Percentiles rank a stretch among this genome's conserved stretches.
phyloP scores from a whole-genome alignment of 768 basidiomycete species.

The Agrocybe chaxingu region DNA sequence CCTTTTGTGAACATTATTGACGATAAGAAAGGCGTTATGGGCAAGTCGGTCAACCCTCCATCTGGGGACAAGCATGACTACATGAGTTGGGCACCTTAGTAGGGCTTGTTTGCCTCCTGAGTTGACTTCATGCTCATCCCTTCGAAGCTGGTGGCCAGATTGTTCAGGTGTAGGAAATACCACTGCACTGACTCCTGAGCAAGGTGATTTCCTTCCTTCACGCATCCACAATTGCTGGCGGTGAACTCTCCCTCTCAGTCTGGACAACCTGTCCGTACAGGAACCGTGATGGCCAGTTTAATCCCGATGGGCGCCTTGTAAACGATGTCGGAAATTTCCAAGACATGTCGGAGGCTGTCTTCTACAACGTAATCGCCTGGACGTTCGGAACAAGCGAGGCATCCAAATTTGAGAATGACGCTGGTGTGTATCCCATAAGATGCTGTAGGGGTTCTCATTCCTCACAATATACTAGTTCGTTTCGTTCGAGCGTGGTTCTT shows the following conservation, averaged over 20 bases:
- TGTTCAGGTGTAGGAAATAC: conserved; percentile 57
- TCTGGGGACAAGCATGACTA: conserved; percentile 59
- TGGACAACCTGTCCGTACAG: conserved; percentile 60
- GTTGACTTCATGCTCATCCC: background rate
- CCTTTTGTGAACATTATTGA: background rate
- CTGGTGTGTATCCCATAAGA: conserved; percentile 24
- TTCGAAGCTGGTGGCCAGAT: conserved; percentile 58
- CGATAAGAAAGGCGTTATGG: conserved; percentile 39
- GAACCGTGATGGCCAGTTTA: conserved; percentile 57
- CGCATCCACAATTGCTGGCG: background rate
- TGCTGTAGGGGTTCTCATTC: background rate
- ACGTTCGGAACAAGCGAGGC: conserved; percentile 36
- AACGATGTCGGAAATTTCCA: conserved; percentile 56
- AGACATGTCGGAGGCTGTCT: conserved; percentile 53
- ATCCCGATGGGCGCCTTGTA: conserved; percentile 57
- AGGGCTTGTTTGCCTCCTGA: conserved; percentile 15
- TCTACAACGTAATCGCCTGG: conserved; percentile 61
- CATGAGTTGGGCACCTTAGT: conserved; percentile 74
- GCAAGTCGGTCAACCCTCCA: conserved; percentile 44
- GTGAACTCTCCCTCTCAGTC: conserved; percentile 25
- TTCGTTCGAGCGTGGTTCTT: conserved; percentile 61
- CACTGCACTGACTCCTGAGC: conserved; percentile 48
- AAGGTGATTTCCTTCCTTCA: conserved; percentile 33
- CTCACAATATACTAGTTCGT: conserved; percentile 23
- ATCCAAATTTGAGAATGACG: conserved; percentile 38